Evolutionary conservation across 2,329 filamentous ascomycete species (phyloP), one percentile per base, ranked within the genome.

Genomic region (Apiospora rasikravindrae): DNA sequence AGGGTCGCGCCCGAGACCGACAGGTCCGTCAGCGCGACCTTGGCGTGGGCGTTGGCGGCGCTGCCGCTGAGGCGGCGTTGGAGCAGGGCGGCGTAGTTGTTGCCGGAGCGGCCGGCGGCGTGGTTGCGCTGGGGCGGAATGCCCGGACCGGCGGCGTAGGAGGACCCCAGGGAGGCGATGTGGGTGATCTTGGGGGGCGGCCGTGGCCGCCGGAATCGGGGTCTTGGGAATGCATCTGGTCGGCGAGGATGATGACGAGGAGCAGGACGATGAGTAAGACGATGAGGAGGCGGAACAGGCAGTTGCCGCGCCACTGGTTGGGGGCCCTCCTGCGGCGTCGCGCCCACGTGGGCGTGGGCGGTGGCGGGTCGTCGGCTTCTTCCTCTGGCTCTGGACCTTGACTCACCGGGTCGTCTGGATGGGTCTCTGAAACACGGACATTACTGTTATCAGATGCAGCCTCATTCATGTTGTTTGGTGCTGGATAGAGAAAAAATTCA

Each of bases 1-100:
- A 84, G 78, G 1, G 81, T 83, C 2, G 82, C 81, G 71, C 82
- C 82, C 10, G 80, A 82, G 5, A 82, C 80, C 16, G 78, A 76
- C 2, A 83, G 77, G 69, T 81, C 77, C 0, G 79, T 81, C 47
- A 81, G 74, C n/a, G 51, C 33, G 10, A 70, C 29, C 4, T 42
- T 44, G 11, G n/a, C 11, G 14, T 37, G 7, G 16, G 2, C 33
- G 8, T 61, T 33, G 53, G 22, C 19, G 53, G 71, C 69, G 11
- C 29, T 33, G 3, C 80, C 78, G 66, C 69, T 71, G 7, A 74
- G 51, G 2, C 77, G 75, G 71, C 73, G 24, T 2, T 80, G 73
- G 1, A 84, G 73, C 4, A 83, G 78, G 37, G 79, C 78, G 8
- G 82, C 79, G 71, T 81, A 84, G 72, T 84, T 84, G 53, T 76